Evolutionary conservation across 805 yeast species (phyloP).

Genomic region (Yamadazyma sp.): DNA sequence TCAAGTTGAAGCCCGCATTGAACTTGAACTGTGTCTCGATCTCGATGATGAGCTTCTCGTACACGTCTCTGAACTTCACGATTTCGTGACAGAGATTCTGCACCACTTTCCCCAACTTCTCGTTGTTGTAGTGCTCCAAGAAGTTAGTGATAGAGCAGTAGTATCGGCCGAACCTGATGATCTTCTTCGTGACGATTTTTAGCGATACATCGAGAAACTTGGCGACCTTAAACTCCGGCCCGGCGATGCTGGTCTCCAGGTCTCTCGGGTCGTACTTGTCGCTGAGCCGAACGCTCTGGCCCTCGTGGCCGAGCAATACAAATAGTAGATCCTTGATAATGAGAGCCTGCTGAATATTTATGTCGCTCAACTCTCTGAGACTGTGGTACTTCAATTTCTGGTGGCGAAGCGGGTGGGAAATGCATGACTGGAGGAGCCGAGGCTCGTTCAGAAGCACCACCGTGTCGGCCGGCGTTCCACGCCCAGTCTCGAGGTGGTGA

Average conservation of each 20-base stretch:
- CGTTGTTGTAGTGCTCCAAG: constrained; percentile 55
- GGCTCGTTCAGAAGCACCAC: constrained; percentile 20
- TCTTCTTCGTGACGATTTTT: constrained; percentile 63
- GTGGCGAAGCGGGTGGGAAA: constrained; percentile 5
- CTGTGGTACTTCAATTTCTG: constrained; percentile 13
- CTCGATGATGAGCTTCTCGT: constrained; percentile 31
- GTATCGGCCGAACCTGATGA: constrained; percentile 62
- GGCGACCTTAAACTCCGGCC: constrained; percentile 76
- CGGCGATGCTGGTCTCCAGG: constrained; percentile 45
- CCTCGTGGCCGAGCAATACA: constrained; percentile 73
- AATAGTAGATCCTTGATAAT: constrained; percentile 68
- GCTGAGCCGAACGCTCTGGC: constrained; percentile 68
- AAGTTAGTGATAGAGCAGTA: constrained; percentile 60
- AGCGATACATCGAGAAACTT: constrained; percentile 72
- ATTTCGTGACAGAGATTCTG: constrained; percentile 71
- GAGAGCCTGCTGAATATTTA: constrained; percentile 67
- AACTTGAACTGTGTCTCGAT: constrained; percentile 56
- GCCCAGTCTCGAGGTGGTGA: not conserved
- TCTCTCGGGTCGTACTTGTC: constrained; percentile 54
- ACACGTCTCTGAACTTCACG: constrained; percentile 22
- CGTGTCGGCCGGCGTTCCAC: too few relatives aligned
- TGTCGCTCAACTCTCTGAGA: constrained; percentile 44
- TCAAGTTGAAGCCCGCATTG: constrained; percentile 55
- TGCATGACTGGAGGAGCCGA: constrained; percentile 13
- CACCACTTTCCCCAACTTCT: constrained; percentile 64